phyloP scores from a whole-genome alignment of 306 rosid species.

The Vachellia collinsii region DNA sequence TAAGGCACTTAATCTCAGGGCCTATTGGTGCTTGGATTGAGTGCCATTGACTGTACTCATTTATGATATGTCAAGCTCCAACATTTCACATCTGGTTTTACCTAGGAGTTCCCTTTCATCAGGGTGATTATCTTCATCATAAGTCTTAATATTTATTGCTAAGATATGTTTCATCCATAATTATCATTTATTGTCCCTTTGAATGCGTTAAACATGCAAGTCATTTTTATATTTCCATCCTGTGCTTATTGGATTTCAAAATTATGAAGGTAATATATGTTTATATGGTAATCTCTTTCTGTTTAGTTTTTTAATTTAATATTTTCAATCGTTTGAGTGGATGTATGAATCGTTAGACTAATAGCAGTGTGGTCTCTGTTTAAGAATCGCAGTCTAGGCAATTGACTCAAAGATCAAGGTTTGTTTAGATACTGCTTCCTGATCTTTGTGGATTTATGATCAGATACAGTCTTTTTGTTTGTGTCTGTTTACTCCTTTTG shows the following conservation, averaged over 20 bases:
- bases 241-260: neutral
- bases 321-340: neutral
- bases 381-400: neutral
- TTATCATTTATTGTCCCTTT: neutral
- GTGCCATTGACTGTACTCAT: neutral
- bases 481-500: neutral
- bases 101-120: neutral
- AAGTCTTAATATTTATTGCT: neutral
- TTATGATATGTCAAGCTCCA: neutral
- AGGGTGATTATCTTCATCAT: neutral
- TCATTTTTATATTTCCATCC: neutral
- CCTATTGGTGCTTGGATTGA: neutral
- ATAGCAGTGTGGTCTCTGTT: neutral
- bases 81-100: constrained; percentile 1
- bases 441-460: neutral
- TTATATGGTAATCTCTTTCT: neutral
- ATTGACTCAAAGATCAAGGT: neutral
- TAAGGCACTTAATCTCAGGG: neutral
- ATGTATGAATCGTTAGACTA: neutral
- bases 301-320: neutral
- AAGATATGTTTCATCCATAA: neutral
- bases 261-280: neutral
- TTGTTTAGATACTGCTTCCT: neutral
- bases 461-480: neutral
- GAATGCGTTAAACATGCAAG: neutral